Conservation (phyloP, 345 rosid genomes). For the Garcia nutans region DNA sequence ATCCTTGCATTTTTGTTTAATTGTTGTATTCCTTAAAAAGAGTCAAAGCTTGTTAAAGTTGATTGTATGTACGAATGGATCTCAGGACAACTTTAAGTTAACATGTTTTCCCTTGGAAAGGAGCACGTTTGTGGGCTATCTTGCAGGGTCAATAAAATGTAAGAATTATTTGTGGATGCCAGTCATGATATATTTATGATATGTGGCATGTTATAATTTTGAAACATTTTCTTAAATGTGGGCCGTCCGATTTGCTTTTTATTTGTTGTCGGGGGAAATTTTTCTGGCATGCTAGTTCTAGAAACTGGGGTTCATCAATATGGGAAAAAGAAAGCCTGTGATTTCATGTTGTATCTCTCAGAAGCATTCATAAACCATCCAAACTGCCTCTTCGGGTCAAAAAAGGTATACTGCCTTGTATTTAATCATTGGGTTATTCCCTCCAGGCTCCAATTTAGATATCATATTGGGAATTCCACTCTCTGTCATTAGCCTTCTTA, state of each 20-base stretch:
- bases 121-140: not conserved
- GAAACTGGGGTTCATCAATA: not conserved
- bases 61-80: not conserved
- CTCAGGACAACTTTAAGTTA: not conserved
- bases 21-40: not conserved
- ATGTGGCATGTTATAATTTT: not conserved
- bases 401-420: not conserved
- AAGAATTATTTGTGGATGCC: not conserved
- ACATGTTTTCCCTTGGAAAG: not conserved
- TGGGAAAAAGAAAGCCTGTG: not conserved
- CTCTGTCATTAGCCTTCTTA: not conserved
- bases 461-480: not conserved
- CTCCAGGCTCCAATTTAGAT: not conserved
- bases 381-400: too few relatives aligned
- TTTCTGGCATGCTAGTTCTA: not conserved
- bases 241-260: not conserved
- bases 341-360: not conserved
- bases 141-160: not conserved
- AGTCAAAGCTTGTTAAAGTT: conserved; percentile 13
- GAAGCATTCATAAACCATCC: not conserved
- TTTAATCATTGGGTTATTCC: not conserved
- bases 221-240: not conserved
- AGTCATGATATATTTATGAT: not conserved
- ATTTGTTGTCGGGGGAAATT: not conserved
- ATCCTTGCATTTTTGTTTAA: not conserved